These are phyloP conservation scores for Aspergillus ostianus DNA, from an alignment of 495 filamentous ascomycete species.

Conservation along the genomic window DNA sequence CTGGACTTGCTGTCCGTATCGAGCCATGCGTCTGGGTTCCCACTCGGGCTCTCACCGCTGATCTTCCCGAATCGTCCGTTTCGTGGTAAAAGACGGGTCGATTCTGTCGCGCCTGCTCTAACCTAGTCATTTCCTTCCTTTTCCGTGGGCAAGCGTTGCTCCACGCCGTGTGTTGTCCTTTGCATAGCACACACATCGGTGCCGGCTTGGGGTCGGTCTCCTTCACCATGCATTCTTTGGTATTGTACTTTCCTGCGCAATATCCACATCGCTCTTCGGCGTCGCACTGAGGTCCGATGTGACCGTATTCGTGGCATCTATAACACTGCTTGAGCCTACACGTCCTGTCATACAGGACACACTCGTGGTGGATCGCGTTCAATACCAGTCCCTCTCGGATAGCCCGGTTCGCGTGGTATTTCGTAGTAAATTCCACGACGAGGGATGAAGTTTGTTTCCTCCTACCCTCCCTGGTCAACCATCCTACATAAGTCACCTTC, in stretches of 20 bases:
- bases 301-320: conserved; percentile 4
- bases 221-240: conserved; percentile 7
- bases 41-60: not conserved
- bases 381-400: conserved; percentile 1
- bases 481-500: conserved; percentile 2
- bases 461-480: conserved; percentile 3
- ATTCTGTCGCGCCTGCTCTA: conserved; percentile 5
- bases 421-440: conserved; percentile 4
- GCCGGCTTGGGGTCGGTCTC: conserved; percentile 2
- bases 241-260: conserved; percentile 3
- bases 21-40: not conserved
- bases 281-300: conserved; percentile 4
- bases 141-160: conserved; percentile 1
- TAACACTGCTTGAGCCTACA: conserved; percentile 4
- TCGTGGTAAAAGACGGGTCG: conserved; percentile 3
- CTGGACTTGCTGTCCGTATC: not conserved
- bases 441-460: conserved; percentile 3
- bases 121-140: conserved; percentile 1
- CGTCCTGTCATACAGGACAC: conserved; percentile 2
- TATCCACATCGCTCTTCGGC: conserved; percentile 6
- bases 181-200: conserved; percentile 2
- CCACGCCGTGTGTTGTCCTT: conserved; percentile 3
- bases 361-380: conserved; percentile 6
- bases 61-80: conserved; percentile 1
- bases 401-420: conserved; percentile 2